Base-by-base conservation (phyloP, 805 yeast genomes). In the Torulaspora indica region DNA sequence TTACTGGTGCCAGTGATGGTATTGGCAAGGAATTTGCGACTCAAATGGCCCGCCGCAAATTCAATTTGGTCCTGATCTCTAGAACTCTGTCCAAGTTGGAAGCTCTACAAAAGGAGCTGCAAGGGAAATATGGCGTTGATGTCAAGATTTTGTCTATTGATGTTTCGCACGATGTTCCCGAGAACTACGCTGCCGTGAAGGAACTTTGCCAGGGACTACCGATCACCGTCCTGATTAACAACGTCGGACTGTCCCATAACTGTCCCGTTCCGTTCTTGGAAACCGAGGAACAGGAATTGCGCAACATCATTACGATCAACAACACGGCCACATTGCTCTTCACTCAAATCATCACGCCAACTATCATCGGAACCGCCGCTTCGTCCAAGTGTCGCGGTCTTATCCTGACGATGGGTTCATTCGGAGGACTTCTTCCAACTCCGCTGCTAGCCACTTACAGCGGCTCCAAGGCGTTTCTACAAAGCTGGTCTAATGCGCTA, bases 1-100 rank as follows among this genome's bases (percentile, higher is more conserved):
- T 93, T 13, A 93, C 98, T 5, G 98, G 98, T 46, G 95, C 97
- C 3, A 87, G 97, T 38, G 98, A 93, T 63, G 98, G 98, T 28
- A 84, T 93, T 59, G 98, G 98, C 46, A 88, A 90, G 63, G 96
- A 93, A 64, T 93, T 78, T 61, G 82, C 96, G 1, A 60, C 68
- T 20, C 98, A 91, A 68, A 75, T 93, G 66, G 98, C 98, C 9
- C 66, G 74, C 42, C 80, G 76, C 52, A 96, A 96, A 1, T 83
- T 90, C 64, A 90, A 89, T 55, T 65, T 93, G 37, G 81, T 87
- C 9, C 74, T 93, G 53, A 81, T 91, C 12, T 85, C 96, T 20
- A 79, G 98, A 68, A 88, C 95, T 13, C 75, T 75, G 60, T 70
- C 85, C 24, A 91, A 90, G 63, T 76, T 93, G 55, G 82, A 81